Evolutionary conservation across 2,329 filamentous ascomycete species (phyloP).

Genomic region (Alternaria metachromatica): DNA sequence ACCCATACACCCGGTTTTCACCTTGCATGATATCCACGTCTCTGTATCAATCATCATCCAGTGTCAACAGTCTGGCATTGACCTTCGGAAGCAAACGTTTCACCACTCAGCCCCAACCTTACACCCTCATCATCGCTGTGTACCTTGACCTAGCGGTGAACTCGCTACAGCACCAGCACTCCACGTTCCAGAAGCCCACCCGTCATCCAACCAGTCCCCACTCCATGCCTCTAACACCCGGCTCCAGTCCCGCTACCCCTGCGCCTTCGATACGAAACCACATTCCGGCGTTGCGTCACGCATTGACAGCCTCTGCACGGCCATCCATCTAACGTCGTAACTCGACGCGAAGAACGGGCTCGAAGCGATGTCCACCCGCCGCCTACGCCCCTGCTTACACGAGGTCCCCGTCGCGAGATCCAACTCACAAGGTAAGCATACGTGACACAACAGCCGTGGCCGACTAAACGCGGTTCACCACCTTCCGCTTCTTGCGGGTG

Average conservation of each 20-base stretch:
- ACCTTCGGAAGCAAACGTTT: background rate
- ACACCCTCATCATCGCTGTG: background rate
- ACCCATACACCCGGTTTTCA: background rate
- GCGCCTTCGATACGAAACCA: background rate
- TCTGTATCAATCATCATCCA: background rate
- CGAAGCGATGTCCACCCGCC: background rate
- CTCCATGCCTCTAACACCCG: background rate
- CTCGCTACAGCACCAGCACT: background rate
- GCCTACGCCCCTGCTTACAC: conserved; percentile 3
- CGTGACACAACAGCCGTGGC: background rate
- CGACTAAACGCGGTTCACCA: background rate
- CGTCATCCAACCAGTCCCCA: background rate
- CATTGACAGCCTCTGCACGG: background rate
- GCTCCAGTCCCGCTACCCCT: background rate
- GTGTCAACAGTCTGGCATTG: background rate
- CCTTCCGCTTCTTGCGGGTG: background rate
- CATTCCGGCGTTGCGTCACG: background rate
- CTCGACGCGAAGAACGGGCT: background rate
- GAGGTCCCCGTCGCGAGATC: too few relatives aligned
- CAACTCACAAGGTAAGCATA: too few relatives aligned
- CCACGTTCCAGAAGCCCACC: background rate
- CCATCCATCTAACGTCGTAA: background rate
- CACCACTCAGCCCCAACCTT: background rate
- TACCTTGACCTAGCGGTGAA: background rate
- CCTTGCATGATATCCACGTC: background rate